Conservation (phyloP, 257 asterid genomes). For the Scutellaria baicalensis region DNA sequence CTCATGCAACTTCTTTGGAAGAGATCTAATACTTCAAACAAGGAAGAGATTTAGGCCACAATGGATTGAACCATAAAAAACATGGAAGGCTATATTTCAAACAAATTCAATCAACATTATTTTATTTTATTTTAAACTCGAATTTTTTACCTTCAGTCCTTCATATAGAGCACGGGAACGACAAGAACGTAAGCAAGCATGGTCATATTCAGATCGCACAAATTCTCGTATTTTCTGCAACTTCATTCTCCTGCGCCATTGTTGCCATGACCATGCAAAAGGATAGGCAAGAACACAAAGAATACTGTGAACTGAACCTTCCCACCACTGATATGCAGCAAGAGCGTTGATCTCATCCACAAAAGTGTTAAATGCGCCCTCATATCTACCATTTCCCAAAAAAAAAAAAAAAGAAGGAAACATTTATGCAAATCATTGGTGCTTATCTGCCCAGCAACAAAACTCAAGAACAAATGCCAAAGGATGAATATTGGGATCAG, state of each 20-base stretch:
- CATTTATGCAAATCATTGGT: neutral
- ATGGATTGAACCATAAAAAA: neutral
- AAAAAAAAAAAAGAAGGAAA: too few species aligned
- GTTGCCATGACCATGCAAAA: constrained; percentile 99
- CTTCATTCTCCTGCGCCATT: constrained; percentile 92
- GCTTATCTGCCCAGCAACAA: neutral
- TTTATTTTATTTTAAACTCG: too few species aligned
- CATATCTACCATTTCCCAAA: constrained; percentile 58
- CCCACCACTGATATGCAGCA: constrained; percentile 99
- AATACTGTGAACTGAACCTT: constrained; percentile 83
- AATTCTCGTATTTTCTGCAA: constrained; percentile 86
- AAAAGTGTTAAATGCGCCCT: constrained; percentile 80
- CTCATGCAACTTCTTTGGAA: neutral
- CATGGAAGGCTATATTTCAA: neutral
- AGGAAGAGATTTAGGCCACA: neutral
- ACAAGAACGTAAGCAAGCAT: constrained; percentile 98
- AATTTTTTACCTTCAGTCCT: constrained; percentile 78
- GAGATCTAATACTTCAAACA: neutral
- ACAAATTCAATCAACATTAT: neutral
- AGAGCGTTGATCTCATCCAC: constrained; percentile 92
- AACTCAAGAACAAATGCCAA: neutral
- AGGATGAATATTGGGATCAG: neutral
- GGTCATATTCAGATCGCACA: constrained; percentile 97
- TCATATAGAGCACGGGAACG: constrained; percentile 99
- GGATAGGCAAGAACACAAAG: constrained; percentile 84